Evolutionary conservation across 2,329 filamentous ascomycete species (phyloP).

Genomic region (Aspergillus bombycis): DNA sequence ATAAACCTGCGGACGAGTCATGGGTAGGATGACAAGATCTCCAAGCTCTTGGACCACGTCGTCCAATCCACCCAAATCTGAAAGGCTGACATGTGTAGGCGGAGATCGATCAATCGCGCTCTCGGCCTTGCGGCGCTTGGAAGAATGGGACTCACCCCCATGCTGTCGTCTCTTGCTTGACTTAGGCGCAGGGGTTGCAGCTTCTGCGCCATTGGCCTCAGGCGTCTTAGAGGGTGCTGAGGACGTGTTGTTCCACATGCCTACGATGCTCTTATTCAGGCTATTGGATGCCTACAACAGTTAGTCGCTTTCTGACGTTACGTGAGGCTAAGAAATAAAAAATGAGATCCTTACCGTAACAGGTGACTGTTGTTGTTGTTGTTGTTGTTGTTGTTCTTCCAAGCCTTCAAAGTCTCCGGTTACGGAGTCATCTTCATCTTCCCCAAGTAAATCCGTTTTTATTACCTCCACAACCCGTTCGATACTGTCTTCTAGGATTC

Average conservation of each 20-base stretch:
- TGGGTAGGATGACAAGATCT: conserved; percentile 72
- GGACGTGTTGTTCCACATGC: conserved; percentile 57
- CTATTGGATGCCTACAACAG: conserved; percentile 57
- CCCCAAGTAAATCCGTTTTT: conserved; percentile 63
- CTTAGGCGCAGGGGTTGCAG: conserved; percentile 31
- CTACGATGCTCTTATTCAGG: conserved; percentile 68
- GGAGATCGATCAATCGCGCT: conserved; percentile 64
- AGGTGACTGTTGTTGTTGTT: conserved; percentile 29
- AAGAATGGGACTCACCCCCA: conserved; percentile 64
- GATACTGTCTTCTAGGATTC: conserved; percentile 79
- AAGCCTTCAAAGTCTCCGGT: conserved; percentile 56
- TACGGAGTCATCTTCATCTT: conserved; percentile 55
- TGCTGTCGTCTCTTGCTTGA: conserved; percentile 60
- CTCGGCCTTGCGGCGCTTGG: conserved; percentile 66
- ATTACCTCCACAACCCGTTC: conserved; percentile 77
- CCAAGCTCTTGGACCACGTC: conserved; percentile 70
- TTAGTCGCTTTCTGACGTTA: conserved; percentile 17
- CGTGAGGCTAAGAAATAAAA: background rate
- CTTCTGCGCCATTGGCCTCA: conserved; percentile 30
- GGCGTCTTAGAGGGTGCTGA: conserved; percentile 35
- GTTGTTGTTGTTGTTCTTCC: conserved; percentile 42
- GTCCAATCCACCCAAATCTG: conserved; percentile 77
- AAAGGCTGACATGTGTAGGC: conserved; percentile 68
- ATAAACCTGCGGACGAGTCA: conserved; percentile 70
- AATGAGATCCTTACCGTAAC: conserved; percentile 30